Base-by-base conservation (phyloP, 495 filamentous ascomycete species). In the Penicillium nucicola region DNA sequence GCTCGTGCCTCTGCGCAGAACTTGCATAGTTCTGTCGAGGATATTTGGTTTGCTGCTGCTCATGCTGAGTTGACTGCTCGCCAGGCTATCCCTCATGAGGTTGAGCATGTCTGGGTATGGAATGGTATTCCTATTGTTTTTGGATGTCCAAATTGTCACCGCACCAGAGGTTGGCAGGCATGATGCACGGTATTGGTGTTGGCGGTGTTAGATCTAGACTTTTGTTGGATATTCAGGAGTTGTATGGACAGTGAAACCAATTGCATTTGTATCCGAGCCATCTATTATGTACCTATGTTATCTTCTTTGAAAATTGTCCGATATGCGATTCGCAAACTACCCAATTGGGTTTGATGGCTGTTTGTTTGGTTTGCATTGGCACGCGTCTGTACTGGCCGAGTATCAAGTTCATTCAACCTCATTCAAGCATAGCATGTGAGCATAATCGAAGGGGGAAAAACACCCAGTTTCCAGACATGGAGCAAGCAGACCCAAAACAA, bases 1-100 rank as follows among this genome's bases (percentile, higher is more conserved):
- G 65, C 65, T 17, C 56, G 42, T 17, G 57, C 60, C 5, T 53
- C 70, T 3, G 57, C 63, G 20, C 62, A 58, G 25, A 67, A 70
- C 43, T 50, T 65, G 32, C 71, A 75, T 52, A 53, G 49, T 28
- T 67, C 67, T 12, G 53, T 69, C 17, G 55, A 66, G 11, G 71
- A 76, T 43, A 61, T 76, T 32, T 76, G 73, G 73, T 75, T 76
- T 45, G 67, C 71, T 48, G 65, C 63, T 32, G 71, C 65, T 2
- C 55, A 42, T 15, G 45, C 57, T n/a, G 73, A 75, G 43, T 25
- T 76, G 34, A 56, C 23, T 1, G 49, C 44, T n/a, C 60, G 71
- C 43, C 46, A 53, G 12, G 66, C 63, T 4, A 48, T 51, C 19
- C 66, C 62, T 15, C 73, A 76, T 53, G 50, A 64, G 36, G 46